Base-by-base conservation (phyloP, 2,329 filamentous ascomycete species). In the Cladophialophora exuberans region DNA sequence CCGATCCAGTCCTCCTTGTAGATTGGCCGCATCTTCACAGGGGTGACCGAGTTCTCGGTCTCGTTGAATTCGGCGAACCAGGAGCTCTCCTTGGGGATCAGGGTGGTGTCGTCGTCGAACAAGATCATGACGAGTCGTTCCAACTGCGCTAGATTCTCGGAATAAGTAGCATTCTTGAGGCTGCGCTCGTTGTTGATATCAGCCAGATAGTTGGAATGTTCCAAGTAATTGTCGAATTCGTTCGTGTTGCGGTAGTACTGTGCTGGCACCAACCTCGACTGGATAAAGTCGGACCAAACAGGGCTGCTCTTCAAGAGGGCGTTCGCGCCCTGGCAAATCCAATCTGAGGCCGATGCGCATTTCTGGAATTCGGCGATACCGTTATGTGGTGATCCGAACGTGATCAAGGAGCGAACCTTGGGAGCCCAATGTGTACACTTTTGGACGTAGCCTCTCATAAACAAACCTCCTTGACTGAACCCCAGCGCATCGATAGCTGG, bases 1-100 rank as follows among this genome's bases (percentile, higher is more conserved):
- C 94, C 94, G 23, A 99, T 76, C 94, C 94, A 99, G 75, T 99
- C 93, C 73, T 97, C 87, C 63, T 82, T 83, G 72, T 97, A 99
- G 1, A 97, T 77, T 23, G 73, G 71, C 54, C 89, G 79, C 48
- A 91, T 82, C 62, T 82, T 79, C 69, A 99, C 73, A 13, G 80
- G 80, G 41, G 83, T 89, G 18, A 85, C 77, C 57, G 85, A 80
- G 1, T 77, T 78, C 56, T 67, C 76, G 3, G 84, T 88, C 28
- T 77, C 78, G 71, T 94, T 90, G 43, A 94, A 87, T 70, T 97
- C 91, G 33, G 85, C 84, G 70, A 97, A 99, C 89, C 91, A 97
- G 4, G 87, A 81, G 35, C 86, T 89, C 79, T 97, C 88, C 78
- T 93, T 96, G 35, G 94, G 94, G 45, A 96, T 83, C 26, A 93